Evolutionary conservation across 75 land plant species (phyloP).

Genomic region (Isoetes taiwanensis): DNA sequence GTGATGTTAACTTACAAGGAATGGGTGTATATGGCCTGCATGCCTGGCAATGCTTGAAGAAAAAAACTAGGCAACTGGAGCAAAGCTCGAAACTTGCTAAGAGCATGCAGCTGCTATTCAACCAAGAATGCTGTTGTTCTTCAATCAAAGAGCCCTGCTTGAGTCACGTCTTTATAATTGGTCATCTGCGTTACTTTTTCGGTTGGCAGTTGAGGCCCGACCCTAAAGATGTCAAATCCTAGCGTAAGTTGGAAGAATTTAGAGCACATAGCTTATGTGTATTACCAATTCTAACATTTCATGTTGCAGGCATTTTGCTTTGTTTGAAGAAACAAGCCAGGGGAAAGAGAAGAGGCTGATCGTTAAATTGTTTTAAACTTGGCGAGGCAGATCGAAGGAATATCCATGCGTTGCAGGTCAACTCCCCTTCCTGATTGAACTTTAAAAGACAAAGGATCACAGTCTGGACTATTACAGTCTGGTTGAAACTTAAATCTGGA

Average conservation of each 20-base stretch:
- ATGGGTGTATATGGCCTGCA: constrained; percentile 28
- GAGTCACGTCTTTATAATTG: constrained; percentile 29
- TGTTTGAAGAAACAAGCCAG: constrained; percentile 29
- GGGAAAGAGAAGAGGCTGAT: constrained; percentile 15
- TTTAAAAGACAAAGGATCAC: no score
- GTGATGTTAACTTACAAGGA: constrained; percentile 8
- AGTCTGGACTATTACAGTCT: no score
- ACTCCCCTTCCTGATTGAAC: no score
- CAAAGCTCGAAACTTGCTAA: constrained; percentile 18
- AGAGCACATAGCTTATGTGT: neutral
- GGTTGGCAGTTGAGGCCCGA: constrained; percentile 18
- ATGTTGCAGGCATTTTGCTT: constrained; percentile 26
- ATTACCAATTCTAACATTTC: neutral
- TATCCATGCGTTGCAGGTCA: constrained; percentile 24
- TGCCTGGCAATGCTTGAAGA: constrained; percentile 31
- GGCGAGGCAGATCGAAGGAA: constrained; percentile 18
- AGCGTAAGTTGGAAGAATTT: constrained; percentile 14
- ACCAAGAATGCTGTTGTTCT: constrained; percentile 34
- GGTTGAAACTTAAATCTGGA: no score
- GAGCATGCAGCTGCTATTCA: constrained; percentile 22
- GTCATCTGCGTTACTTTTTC: constrained; percentile 20
- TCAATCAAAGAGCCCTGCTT: constrained; percentile 29
- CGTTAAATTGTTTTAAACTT: constrained; percentile 18
- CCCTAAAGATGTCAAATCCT: constrained; percentile 28
- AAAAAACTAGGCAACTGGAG: constrained; percentile 29